Evolutionary conservation across 2,329 filamentous ascomycete species (phyloP).

Genomic region (Epichloe glyceriae): DNA sequence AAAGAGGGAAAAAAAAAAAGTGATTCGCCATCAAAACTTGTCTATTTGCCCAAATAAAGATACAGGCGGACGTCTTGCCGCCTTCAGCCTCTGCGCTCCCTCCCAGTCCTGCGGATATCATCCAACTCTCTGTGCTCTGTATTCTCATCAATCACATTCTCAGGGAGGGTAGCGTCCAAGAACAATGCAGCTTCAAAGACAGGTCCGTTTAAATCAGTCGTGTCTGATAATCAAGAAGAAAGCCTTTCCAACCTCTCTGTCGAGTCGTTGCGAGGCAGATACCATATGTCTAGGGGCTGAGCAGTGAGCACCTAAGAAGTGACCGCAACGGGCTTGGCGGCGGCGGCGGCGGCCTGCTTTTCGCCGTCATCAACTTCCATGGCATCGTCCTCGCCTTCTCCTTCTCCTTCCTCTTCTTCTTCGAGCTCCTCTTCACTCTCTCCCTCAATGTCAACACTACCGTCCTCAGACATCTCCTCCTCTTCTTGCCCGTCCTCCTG

Average conservation of each 20-base stretch:
- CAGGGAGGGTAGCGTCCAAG: background rate
- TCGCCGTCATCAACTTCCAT: conserved; percentile 37
- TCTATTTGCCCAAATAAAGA: background rate
- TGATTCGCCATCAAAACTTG: background rate
- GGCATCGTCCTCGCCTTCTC: conserved; percentile 26
- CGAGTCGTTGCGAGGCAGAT: background rate
- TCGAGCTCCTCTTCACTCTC: conserved; percentile 63
- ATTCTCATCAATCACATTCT: background rate
- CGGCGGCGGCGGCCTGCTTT: conserved; percentile 19
- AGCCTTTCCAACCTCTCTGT: background rate
- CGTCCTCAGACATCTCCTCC: conserved; percentile 57
- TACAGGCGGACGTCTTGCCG: background rate
- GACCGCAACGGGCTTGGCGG: conserved; percentile 23
- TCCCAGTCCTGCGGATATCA: background rate
- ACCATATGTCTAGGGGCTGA: background rate
- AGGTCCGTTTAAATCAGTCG: background rate
- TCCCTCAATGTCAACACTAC: conserved; percentile 66
- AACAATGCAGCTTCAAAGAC: background rate
- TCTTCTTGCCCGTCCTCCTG: conserved; percentile 41
- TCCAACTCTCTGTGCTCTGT: background rate
- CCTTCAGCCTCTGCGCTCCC: background rate
- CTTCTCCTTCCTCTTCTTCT: conserved; percentile 42
- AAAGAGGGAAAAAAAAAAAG: accelerated
- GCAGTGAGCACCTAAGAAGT: conserved; percentile 15
- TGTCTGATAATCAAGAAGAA: background rate